These are phyloP conservation scores for Tardiomyces blankii DNA, from an alignment of 1,139 yeast species.

Conservation along the genomic window DNA sequence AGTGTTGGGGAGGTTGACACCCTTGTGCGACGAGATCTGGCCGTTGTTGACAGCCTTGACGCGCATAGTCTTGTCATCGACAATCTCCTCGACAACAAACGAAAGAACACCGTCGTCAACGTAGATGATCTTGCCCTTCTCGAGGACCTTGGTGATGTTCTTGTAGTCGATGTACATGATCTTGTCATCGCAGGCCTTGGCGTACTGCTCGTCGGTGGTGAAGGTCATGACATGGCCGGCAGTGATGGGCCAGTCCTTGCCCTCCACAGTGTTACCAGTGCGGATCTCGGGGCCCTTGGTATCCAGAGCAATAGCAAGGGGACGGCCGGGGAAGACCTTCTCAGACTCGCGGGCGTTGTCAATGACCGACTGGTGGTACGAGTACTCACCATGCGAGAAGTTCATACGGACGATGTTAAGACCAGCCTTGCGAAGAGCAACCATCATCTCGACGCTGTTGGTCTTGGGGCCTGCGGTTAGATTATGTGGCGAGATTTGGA, in stretches of 20 bases:
- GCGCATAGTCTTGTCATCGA: constrained; percentile 68
- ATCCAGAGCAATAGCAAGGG: constrained; percentile 95
- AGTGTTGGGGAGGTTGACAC: constrained; percentile 98
- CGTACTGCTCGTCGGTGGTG: constrained; percentile 80
- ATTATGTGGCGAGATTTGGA: background rate
- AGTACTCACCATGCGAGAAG: constrained; percentile 96
- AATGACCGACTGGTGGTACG: constrained; percentile 91
- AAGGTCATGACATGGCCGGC: constrained; percentile 86
- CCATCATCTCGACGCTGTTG: constrained; percentile 76
- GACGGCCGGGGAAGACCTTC: constrained; percentile 85
- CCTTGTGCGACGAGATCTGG: constrained; percentile 93
- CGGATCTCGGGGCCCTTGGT: constrained; percentile 99
- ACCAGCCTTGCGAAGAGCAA: constrained; percentile 81
- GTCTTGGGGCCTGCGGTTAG: constrained; percentile 60
- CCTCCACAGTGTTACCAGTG: constrained; percentile 85
- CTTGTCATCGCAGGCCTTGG: constrained; percentile 59
- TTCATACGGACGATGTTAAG: constrained; percentile 97
- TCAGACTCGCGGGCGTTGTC: constrained; percentile 95
- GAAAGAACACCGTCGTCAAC: constrained; percentile 97
- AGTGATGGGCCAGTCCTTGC: constrained; percentile 68
- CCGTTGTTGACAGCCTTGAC: constrained; percentile 91
- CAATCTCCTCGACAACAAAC: constrained; percentile 77
- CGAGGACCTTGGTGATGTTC: constrained; percentile 91
- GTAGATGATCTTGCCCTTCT: constrained; percentile 78
- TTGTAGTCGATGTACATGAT: constrained; percentile 87